phyloP scores from a whole-genome alignment of 768 basidiomycete genomes.

The Polyporus arcularius region DNA sequence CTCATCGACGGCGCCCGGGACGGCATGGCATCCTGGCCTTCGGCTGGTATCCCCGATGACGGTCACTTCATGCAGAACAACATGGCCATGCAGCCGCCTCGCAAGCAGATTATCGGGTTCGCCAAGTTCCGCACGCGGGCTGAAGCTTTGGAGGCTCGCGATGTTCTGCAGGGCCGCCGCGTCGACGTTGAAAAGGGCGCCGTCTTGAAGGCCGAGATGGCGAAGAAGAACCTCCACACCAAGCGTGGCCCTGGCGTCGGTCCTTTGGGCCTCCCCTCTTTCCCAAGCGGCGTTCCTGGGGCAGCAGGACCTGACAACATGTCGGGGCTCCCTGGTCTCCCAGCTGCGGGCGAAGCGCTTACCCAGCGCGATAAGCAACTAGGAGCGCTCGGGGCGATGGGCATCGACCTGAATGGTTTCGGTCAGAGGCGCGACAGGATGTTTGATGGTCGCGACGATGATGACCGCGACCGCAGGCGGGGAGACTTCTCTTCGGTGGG shows the following conservation, averaged over 20 bases:
- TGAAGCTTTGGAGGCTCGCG: constrained; percentile 86
- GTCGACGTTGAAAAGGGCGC: constrained; percentile 94
- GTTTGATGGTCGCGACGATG: constrained; percentile 44
- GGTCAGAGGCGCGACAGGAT: constrained; percentile 28
- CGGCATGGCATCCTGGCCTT: constrained; percentile 72
- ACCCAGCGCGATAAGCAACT: constrained; percentile 23
- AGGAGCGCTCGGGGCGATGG: constrained; percentile 23
- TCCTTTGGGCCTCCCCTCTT: constrained; percentile 24
- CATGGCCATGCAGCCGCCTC: constrained; percentile 35
- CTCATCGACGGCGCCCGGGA: constrained; percentile 80
- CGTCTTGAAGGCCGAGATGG: constrained; percentile 97
- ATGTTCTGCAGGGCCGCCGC: constrained; percentile 83
- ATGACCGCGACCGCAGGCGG: constrained; percentile 45
- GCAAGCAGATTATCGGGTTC: constrained; percentile 98
- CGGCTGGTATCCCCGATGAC: constrained; percentile 38
- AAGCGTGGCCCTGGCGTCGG: constrained; percentile 77
- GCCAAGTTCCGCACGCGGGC: constrained; percentile 90
- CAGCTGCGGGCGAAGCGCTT: constrained; percentile 21
- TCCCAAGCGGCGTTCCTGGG: constrained; percentile 17
- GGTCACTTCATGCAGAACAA: constrained; percentile 33
- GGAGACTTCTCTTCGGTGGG: constrained; percentile 37
- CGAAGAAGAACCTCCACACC: constrained; percentile 98
- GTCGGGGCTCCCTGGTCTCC: constrained; percentile 15
- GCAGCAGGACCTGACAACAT: constrained; percentile 18
- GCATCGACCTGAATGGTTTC: constrained; percentile 41